phyloP scores from a whole-genome alignment of 176 grass and related monocot genomes.

The Phragmites australis region DNA sequence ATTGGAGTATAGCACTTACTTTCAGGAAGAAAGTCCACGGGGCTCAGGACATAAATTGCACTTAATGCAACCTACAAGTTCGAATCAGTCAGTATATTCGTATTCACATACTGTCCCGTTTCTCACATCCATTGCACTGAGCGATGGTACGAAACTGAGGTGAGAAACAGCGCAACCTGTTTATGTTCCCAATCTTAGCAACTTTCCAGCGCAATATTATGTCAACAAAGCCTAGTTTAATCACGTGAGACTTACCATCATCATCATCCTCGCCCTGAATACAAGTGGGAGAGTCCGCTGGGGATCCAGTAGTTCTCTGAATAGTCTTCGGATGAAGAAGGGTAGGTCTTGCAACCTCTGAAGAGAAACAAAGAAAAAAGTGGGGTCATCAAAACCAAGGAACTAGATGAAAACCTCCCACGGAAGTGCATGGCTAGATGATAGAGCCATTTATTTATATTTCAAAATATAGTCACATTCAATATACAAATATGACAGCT shows the following conservation, averaged over 20 bases:
- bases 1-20: conserved; percentile 31
- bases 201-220: background rate
- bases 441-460: background rate
- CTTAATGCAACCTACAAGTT: conserved; percentile 73
- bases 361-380: background rate
- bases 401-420: background rate
- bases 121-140: conserved; percentile 15
- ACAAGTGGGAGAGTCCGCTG: conserved; percentile 83
- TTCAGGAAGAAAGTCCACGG: conserved; percentile 85
- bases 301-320: conserved; percentile 87
- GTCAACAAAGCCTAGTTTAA: background rate
- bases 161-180: conserved; percentile 34
- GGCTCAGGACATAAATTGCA: conserved; percentile 86
- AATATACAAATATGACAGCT: background rate
- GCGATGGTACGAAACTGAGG: conserved; percentile 36
- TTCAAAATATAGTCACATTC: background rate
- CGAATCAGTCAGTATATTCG: conserved; percentile 25
- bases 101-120: background rate
- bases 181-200: background rate
- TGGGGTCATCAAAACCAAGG: background rate
- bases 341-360: conserved; percentile 93
- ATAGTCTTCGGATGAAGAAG: conserved; percentile 79
- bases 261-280: conserved; percentile 75
- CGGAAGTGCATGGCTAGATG: background rate
- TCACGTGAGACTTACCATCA: conserved; percentile 54